phyloP scores from a whole-genome alignment of 2,329 filamentous ascomycete species.

The Fusarium sp. region DNA sequence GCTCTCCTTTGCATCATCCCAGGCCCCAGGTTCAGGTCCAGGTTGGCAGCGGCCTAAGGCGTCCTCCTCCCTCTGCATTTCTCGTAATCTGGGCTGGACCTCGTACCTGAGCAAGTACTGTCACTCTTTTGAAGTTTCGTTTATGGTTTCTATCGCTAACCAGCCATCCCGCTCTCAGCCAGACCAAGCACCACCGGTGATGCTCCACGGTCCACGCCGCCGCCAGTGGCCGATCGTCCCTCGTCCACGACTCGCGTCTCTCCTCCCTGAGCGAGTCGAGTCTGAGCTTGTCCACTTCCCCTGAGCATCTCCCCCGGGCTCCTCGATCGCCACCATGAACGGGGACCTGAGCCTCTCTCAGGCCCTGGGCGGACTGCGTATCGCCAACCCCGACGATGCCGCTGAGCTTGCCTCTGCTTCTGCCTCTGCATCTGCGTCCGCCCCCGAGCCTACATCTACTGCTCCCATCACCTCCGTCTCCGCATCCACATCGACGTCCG shows the following conservation, averaged over 20 bases:
- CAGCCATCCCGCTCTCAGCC: constrained; percentile 24
- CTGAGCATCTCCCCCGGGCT: constrained; percentile 38
- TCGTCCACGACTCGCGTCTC: constrained; percentile 39
- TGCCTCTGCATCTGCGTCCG: constrained; percentile 39
- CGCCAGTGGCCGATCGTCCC: constrained; percentile 38
- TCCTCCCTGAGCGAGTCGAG: constrained; percentile 32
- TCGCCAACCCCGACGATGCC: constrained; percentile 92
- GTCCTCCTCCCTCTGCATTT: constrained; percentile 25
- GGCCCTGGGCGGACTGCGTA: constrained; percentile 91
- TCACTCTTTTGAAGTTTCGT: constrained; percentile 15
- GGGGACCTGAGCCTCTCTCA: constrained; percentile 92
- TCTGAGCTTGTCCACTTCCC: constrained; percentile 35
- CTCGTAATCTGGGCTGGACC: constrained; percentile 33
- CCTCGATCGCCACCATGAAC: constrained; percentile 72
- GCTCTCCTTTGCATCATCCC: constrained; percentile 32
- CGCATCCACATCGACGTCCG: constrained; percentile 29
- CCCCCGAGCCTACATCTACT: constrained; percentile 18
- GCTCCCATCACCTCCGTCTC: constrained; percentile 23
- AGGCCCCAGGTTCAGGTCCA: constrained; percentile 29
- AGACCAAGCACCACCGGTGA: constrained; percentile 36
- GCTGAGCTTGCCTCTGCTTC: constrained; percentile 48
- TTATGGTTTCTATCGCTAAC: constrained; percentile 31
- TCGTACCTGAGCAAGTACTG: constrained; percentile 23
- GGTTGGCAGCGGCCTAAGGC: constrained; percentile 34
- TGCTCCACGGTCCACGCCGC: constrained; percentile 41